Conservation (phyloP, 176 grass and related monocot species). For the Saccharum officinarum region DNA sequence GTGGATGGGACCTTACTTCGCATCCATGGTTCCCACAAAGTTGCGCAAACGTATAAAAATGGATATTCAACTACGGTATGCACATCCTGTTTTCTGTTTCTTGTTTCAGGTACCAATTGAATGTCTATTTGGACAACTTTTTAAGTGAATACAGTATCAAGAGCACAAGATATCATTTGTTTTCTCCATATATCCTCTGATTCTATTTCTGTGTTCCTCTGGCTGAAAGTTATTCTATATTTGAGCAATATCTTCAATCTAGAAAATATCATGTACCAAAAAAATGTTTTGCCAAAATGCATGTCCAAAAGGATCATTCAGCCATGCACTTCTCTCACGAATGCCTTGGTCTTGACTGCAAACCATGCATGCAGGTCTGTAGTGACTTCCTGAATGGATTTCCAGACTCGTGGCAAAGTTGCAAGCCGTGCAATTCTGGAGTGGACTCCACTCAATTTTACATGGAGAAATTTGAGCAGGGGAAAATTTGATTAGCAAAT, state of each 20-base stretch:
- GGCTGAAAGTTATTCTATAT: background rate
- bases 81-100: background rate
- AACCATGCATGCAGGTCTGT: slow-evolving; percentile 28
- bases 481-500: background rate
- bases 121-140: too few species aligned
- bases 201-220: background rate
- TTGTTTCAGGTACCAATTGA: too few species aligned
- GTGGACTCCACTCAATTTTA: background rate
- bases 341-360: slow-evolving; percentile 29
- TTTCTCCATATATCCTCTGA: background rate
- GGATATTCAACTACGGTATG: slow-evolving; percentile 27
- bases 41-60: background rate
- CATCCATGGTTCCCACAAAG: background rate
- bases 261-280: background rate
- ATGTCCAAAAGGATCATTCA: background rate
- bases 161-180: background rate
- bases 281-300: background rate
- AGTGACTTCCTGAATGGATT: slow-evolving; percentile 25
- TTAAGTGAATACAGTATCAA: too few species aligned
- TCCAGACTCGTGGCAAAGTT: slow-evolving; percentile 33
- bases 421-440: background rate
- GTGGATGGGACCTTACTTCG: slow-evolving; percentile 25
- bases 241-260: background rate
- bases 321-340: background rate
- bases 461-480: slow-evolving; percentile 23